phyloP scores from a whole-genome alignment of 139 green algal genomes.

The Volvox reticuliferus region DNA sequence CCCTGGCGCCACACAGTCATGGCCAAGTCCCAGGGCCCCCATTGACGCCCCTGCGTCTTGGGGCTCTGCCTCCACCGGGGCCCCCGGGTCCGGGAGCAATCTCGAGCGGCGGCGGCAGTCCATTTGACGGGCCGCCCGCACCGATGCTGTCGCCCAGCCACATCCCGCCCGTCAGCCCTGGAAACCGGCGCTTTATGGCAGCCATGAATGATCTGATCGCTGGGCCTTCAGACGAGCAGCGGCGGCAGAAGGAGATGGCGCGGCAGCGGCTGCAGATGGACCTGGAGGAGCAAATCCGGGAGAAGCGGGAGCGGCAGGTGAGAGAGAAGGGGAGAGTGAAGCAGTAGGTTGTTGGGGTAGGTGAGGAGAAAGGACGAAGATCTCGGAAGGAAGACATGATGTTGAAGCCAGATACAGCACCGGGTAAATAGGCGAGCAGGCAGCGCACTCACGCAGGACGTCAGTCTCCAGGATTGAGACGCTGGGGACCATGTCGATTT shows the following conservation, averaged over 20 bases:
- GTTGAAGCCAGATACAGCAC: too few species aligned
- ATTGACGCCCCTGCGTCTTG: background rate
- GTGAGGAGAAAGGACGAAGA: background rate
- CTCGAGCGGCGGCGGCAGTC: background rate
- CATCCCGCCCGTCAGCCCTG: conserved; percentile 47
- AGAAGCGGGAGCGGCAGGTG: conserved; percentile 48
- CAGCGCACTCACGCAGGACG: too few species aligned
- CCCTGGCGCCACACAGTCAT: background rate
- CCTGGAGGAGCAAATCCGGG: conserved; percentile 60
- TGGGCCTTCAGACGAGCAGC: conserved; percentile 58
- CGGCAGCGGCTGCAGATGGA: conserved; percentile 49
- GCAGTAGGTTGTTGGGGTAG: background rate
- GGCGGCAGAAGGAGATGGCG: conserved; percentile 34
- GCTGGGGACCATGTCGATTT: too few species aligned
- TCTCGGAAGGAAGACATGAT: too few species aligned
- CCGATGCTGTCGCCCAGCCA: background rate
- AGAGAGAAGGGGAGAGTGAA: background rate
- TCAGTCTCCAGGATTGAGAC: too few species aligned
- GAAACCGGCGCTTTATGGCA: conserved; percentile 55
- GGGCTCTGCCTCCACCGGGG: background rate
- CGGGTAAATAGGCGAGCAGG: too few species aligned
- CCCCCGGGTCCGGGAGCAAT: background rate
- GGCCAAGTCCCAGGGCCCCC: background rate
- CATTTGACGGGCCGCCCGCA: background rate
- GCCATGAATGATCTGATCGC: conserved; percentile 56